Conservation (phyloP, 495 filamentous ascomycete genomes). For the Pyrenula massariospora region DNA sequence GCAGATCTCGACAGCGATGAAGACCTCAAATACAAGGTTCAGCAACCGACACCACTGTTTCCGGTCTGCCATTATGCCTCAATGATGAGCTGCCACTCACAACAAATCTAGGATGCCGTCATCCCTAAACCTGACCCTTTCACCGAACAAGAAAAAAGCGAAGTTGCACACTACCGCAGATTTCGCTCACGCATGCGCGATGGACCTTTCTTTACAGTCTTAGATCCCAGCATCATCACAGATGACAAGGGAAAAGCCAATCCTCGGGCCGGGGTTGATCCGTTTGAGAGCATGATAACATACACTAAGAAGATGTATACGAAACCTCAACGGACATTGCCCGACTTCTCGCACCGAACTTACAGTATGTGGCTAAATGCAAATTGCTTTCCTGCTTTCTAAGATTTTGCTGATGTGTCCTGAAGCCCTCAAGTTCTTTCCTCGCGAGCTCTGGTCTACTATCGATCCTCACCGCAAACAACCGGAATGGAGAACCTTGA, state of each 20-base stretch:
- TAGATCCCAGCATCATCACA: slow-evolving; percentile 30
- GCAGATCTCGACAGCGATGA: neutral
- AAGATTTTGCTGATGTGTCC: slow-evolving; percentile 1
- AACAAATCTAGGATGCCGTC: neutral
- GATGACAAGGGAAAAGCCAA: slow-evolving; percentile 26
- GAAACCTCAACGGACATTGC: slow-evolving; percentile 34
- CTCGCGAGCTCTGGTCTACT: slow-evolving; percentile 39
- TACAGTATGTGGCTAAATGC: neutral
- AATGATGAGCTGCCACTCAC: no score
- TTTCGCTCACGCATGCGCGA: slow-evolving; percentile 42
- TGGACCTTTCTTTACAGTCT: slow-evolving; percentile 44
- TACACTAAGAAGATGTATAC: slow-evolving; percentile 41
- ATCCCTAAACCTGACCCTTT: neutral
- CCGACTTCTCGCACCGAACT: slow-evolving; percentile 24
- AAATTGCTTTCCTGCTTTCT: neutral
- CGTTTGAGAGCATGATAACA: slow-evolving; percentile 49
- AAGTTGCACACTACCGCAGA: slow-evolving; percentile 19
- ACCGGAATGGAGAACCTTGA: neutral
- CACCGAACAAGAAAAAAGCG: neutral
- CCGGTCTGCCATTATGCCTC: no score
- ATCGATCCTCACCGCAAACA: slow-evolving; percentile 27
- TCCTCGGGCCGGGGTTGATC: slow-evolving; percentile 33
- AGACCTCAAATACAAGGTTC: neutral
- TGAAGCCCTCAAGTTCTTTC: slow-evolving; percentile 46
- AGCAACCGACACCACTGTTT: neutral